A percentile compares a stretch with the other conserved stretches of the same genome.
phyloP scores from a whole-genome alignment of 2,329 filamentous ascomycete species.

The Monosporascus sp. region DNA sequence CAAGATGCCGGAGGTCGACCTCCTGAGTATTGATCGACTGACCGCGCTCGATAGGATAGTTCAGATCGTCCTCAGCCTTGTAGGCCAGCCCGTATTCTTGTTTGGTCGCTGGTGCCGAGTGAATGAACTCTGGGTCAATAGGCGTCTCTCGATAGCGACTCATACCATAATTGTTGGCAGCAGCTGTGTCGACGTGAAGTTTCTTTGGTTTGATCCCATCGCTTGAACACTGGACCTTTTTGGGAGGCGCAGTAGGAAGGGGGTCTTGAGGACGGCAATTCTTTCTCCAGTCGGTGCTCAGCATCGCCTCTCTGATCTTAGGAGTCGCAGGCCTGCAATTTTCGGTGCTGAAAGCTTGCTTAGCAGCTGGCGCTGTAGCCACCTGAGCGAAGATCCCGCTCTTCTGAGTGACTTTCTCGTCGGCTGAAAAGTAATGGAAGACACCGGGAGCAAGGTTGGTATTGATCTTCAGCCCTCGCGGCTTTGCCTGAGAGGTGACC shows the following conservation, averaged over 20 bases:
- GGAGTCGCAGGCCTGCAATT: not conserved
- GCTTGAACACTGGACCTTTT: slow-evolving; percentile 10
- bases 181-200: slow-evolving; percentile 8
- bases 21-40: not conserved
- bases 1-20: too few species aligned
- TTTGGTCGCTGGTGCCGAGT: slow-evolving; percentile 24
- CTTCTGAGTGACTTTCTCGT: not conserved
- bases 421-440: not conserved
- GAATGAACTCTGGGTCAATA: slow-evolving; percentile 20
- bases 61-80: not conserved
- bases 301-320: slow-evolving; percentile 7
- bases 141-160: slow-evolving; percentile 15
- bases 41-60: not conserved
- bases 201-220: slow-evolving; percentile 8
- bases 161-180: slow-evolving; percentile 7
- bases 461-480: slow-evolving; percentile 3
- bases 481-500: slow-evolving; percentile 2
- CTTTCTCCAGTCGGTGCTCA: slow-evolving; percentile 11
- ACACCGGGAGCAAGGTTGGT: not conserved
- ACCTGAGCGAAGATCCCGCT: not conserved
- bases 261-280: slow-evolving; percentile 8
- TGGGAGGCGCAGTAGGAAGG: slow-evolving; percentile 13
- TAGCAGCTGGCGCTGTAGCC: not conserved
- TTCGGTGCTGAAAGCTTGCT: not conserved
- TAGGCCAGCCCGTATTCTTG: slow-evolving; percentile 11